These are phyloP conservation scores for Aspergillus neotritici DNA, from an alignment of 2,329 filamentous ascomycete species.

Conservation along the genomic window DNA sequence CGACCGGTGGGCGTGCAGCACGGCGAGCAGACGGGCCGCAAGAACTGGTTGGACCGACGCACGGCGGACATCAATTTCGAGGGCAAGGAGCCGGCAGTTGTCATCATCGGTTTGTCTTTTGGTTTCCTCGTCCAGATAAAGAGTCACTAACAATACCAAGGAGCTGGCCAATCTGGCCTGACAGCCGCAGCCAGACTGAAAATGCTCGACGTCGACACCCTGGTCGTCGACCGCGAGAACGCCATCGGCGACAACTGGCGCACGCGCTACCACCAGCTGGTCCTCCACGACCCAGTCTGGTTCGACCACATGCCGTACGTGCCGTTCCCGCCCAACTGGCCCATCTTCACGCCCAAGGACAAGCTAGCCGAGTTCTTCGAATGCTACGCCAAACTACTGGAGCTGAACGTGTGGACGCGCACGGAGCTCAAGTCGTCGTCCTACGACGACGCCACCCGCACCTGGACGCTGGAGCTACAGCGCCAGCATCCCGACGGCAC, in stretches of 20 bases:
- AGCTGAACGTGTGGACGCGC: constrained; percentile 61
- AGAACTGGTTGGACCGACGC: constrained; percentile 58
- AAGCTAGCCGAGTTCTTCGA: constrained; percentile 66
- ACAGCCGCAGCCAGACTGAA: constrained; percentile 55
- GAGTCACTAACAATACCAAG: constrained; percentile 26
- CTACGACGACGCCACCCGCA: constrained; percentile 47
- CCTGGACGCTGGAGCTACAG: constrained; percentile 53
- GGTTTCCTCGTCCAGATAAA: neutral
- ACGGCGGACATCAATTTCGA: constrained; percentile 46
- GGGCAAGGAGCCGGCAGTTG: constrained; percentile 50
- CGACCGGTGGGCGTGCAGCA: constrained; percentile 55
- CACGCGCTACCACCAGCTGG: constrained; percentile 57
- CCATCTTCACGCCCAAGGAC: constrained; percentile 65
- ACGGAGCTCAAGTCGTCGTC: constrained; percentile 46
- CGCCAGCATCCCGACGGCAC: constrained; percentile 36
- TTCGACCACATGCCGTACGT: constrained; percentile 56
- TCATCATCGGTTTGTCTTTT: constrained; percentile 53
- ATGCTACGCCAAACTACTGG: constrained; percentile 58
- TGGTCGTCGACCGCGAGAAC: constrained; percentile 56
- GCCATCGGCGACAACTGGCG: constrained; percentile 62
- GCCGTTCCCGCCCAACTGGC: constrained; percentile 60
- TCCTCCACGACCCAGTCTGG: constrained; percentile 63
- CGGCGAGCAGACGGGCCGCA: constrained; percentile 46
- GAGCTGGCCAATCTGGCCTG: constrained; percentile 57
- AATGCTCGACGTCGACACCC: constrained; percentile 50